Evolutionary conservation across 768 basidiomycete genomes (phyloP), one percentile per base, ranked within the genome.

Genomic region (Psilocybe cubensis): DNA sequence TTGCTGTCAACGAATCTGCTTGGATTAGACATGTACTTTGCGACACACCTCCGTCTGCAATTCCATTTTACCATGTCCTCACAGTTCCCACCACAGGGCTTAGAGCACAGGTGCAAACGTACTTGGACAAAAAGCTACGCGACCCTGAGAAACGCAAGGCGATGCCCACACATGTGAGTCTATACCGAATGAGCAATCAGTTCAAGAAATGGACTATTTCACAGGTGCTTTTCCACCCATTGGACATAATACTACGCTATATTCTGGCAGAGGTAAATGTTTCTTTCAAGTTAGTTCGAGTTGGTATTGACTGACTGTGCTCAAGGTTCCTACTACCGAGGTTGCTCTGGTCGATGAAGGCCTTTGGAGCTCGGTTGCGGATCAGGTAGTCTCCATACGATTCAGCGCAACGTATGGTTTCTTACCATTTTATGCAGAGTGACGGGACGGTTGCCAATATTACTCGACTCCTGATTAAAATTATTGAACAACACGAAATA

Each of bases 301-400:
- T 21, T 1, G 11, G 4, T 28, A 4, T 21, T 1, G 29, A 21
- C 18, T 38, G 12, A 46, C 6, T 33, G 6, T 6, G 7, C 6
- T 33, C 6, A 18, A 58, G 49, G 43, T 14, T 10, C 57, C 29
- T 11, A 23, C 21, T 9, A 31, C 35, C 35, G 21, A 41, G 29
- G 23, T 52, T 12, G 50, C 33, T 9, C 18, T 51, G 2, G 31
- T 58, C 18, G 57, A 58, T 6, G 57, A 58, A 5, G 45, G 43
- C 2, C 12, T 55, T 11, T 55, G 54, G 54, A 17, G n/a, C 40
- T n/a, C n/a, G 6, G 23, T 53, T 9, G 24, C 21, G 7, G 46
- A 47, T 14, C 7, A 20, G 17, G 25, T 47, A 10, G 9, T n/a
- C n/a, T n/a, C n/a, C 17, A 25, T 3, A 3, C 11, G n/a, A 8